Evolutionary conservation across 2,329 filamentous ascomycete species (phyloP), one percentile per base, ranked within the genome.

Genomic region (Nemania sp.): DNA sequence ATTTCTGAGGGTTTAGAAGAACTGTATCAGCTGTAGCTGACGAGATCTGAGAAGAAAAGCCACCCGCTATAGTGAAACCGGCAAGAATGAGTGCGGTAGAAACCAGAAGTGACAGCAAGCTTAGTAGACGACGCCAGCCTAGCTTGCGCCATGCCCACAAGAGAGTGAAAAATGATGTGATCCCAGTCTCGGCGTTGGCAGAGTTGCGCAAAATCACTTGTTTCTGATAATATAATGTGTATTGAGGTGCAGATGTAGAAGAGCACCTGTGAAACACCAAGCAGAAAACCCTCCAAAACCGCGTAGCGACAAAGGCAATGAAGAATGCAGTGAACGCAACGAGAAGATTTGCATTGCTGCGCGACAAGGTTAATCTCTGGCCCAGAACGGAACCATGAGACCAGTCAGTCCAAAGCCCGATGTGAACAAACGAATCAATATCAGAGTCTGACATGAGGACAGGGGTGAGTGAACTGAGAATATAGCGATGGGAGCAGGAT

Each of bases 291-390:
- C 31, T 3, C 44, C 44, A 47, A 33, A 37, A 37, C 11, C 44
- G 44, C 14, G 44, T 34, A 6, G 17, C 31, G 3, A 47, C 44
- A 15, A 47, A 47, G 4, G 44, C 44, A 39, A 47, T 22, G 9
- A 47, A 47, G n/a, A 47, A 47, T 5, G 44, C 44, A 2, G 44
- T 47, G 24, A 47, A 47, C 17, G 44, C 44, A n/a, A 47, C 39
- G 4, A 47, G 44, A 30, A 47, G 44, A 17, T 47, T 17, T n/a
- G 31, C 44, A 28, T 47, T 14, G 7, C 17, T 31, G 3, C 44
- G 44, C 4, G 33, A 30, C 23, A 47, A 20, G 19, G 44, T 47
- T 5, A 47, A 23, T 6, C 31, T 47, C 19, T 37, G 31, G 6
- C 44, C 44, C 5, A 47, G 23, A 2, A 47, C 33, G 3, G 15